phyloP scores from a whole-genome alignment of 805 yeast genomes.

The Candida methanosorbosa region DNA sequence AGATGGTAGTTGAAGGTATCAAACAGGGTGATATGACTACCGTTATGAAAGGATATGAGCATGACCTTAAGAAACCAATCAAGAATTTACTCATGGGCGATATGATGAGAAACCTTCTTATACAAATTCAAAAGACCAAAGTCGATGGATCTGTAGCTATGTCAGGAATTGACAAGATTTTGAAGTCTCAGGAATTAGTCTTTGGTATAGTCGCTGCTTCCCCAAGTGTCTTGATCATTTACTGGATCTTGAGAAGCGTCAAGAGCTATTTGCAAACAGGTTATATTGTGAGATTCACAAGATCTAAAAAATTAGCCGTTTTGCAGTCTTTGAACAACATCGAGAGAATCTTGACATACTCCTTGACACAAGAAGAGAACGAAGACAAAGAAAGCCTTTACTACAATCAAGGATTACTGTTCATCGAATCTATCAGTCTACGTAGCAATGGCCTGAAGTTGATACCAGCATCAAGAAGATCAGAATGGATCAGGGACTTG shows the following conservation, averaged over 20 bases:
- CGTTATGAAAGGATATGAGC: slow-evolving; percentile 74
- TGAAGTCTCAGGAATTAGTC: slow-evolving; percentile 89
- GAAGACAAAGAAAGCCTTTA: slow-evolving; percentile 10
- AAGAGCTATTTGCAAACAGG: slow-evolving; percentile 27
- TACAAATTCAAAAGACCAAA: slow-evolving; percentile 92
- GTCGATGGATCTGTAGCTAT: slow-evolving; percentile 91
- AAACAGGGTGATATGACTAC: slow-evolving; percentile 71
- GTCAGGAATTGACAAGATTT: slow-evolving; percentile 80
- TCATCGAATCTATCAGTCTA: slow-evolving; percentile 58
- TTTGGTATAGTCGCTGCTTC: slow-evolving; percentile 86
- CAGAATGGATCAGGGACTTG: slow-evolving; percentile 57
- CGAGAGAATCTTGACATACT: slow-evolving; percentile 40
- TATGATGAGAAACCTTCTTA: slow-evolving; percentile 66
- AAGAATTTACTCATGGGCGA: slow-evolving; percentile 57
- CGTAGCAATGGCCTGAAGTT: slow-evolving; percentile 38
- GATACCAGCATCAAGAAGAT: slow-evolving; percentile 39
- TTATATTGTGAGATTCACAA: slow-evolving; percentile 23
- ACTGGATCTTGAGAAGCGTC: slow-evolving; percentile 30
- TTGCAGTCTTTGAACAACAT: slow-evolving; percentile 45
- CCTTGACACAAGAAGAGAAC: slow-evolving; percentile 11
- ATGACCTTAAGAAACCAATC: slow-evolving; percentile 63
- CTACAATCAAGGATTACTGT: slow-evolving; percentile 47
- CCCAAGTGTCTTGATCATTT: slow-evolving; percentile 59
- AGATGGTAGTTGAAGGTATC: slow-evolving; percentile 37
- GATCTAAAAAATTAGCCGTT: slow-evolving; percentile 27